These are phyloP conservation scores for Pseudovirgaria hyperparasitica DNA, from an alignment of 2,329 filamentous ascomycete species.

Conservation along the genomic window DNA sequence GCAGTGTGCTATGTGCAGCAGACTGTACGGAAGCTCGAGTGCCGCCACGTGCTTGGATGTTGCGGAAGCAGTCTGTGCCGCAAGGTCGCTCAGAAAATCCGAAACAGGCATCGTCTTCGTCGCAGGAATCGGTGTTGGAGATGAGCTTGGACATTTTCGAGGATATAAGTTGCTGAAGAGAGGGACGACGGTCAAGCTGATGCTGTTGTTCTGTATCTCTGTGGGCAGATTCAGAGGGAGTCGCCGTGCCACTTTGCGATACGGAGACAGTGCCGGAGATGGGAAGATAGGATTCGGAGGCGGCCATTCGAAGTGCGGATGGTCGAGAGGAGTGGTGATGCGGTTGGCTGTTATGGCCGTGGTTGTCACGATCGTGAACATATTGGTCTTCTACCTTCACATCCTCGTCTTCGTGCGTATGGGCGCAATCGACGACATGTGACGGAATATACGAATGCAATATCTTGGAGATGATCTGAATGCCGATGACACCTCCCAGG, in stretches of 20 bases:
- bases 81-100: slow-evolving; percentile 51
- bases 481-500: slow-evolving; percentile 58
- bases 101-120: slow-evolving; percentile 46
- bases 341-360: background rate
- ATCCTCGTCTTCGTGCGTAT: slow-evolving; percentile 49
- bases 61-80: slow-evolving; percentile 47
- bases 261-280: background rate
- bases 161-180: slow-evolving; percentile 28
- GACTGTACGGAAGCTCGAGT: slow-evolving; percentile 9
- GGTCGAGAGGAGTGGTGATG: background rate
- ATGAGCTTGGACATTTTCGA: slow-evolving; percentile 37
- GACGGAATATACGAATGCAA: slow-evolving; percentile 65
- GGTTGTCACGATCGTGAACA: slow-evolving; percentile 1
- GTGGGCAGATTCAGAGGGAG: background rate
- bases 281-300: too few relatives aligned
- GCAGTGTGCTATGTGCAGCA: too few relatives aligned
- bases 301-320: slow-evolving; percentile 8
- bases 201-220: background rate
- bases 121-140: slow-evolving; percentile 38
- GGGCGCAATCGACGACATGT: slow-evolving; percentile 70
- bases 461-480: slow-evolving; percentile 59
- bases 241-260: background rate
- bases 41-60: slow-evolving; percentile 26
- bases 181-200: slow-evolving; percentile 12
- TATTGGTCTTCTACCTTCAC: slow-evolving; percentile 15